Percentiles rank a stretch among this genome's conserved stretches.
Evolutionary conservation across 345 rosid species (phyloP).

Genomic region (Noccaea caerulescens): DNA sequence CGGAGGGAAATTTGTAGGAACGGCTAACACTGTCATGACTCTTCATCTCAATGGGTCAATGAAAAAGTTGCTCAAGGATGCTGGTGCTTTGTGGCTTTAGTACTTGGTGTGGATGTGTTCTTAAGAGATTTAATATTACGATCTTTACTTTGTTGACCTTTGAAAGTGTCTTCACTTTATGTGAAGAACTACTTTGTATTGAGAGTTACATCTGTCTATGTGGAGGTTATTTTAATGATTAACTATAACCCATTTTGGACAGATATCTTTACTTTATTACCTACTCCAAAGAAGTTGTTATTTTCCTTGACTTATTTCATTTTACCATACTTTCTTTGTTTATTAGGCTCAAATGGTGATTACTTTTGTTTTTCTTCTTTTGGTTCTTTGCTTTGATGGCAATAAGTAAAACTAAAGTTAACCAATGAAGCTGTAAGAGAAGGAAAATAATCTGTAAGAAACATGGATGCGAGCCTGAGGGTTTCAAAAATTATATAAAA

Average conservation of each 20-base stretch:
- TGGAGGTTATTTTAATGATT: slow-evolving; percentile 13
- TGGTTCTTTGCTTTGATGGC: not conserved
- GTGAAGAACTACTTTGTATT: slow-evolving; percentile 42
- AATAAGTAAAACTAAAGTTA: not conserved
- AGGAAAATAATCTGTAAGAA: not conserved
- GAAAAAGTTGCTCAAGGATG: slow-evolving; percentile 80
- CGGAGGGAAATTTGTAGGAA: slow-evolving; percentile 87
- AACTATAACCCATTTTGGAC: not conserved
- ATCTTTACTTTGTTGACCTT: slow-evolving; percentile 30
- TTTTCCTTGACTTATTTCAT: not conserved
- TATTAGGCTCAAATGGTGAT: not conserved
- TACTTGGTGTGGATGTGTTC: slow-evolving; percentile 17
- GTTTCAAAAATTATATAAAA: not conserved
- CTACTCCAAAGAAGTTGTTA: not conserved
- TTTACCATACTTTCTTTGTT: no score
- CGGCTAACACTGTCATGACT: slow-evolving; percentile 82
- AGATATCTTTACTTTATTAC: not conserved
- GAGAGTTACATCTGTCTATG: slow-evolving; percentile 25
- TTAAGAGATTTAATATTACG: slow-evolving; percentile 9
- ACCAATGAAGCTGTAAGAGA: not conserved
- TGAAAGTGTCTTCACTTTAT: slow-evolving; percentile 42
- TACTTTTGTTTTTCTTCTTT: not conserved
- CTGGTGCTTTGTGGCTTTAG: slow-evolving; percentile 90
- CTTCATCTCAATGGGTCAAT: slow-evolving; percentile 86
- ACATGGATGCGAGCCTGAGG: not conserved